These are phyloP conservation scores for Coffea canephora DNA, from an alignment of 257 asterid species.

Conservation along the genomic window DNA sequence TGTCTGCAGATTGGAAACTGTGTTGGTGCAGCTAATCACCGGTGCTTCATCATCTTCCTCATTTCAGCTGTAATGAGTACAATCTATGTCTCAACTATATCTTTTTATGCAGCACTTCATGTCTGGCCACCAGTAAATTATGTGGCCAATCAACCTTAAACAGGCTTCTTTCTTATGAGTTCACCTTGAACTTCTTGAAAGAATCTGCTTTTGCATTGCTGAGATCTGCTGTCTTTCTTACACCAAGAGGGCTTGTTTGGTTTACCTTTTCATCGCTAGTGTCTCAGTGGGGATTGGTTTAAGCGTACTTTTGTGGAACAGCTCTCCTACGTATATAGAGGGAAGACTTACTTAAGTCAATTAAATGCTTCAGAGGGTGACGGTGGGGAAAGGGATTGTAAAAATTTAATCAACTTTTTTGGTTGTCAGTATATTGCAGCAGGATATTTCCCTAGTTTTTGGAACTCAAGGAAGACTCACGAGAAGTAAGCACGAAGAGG, in stretches of 20 bases:
- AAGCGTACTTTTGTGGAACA: conserved; percentile 80
- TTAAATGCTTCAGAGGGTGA: conserved; percentile 51
- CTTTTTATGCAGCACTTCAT: conserved; percentile 51
- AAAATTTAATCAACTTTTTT: conserved; percentile 62
- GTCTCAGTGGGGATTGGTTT: conserved; percentile 72
- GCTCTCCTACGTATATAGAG: conserved; percentile 73
- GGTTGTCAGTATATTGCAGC: conserved; percentile 50
- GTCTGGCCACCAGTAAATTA: conserved; percentile 52
- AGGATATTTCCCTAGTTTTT: conserved; percentile 57
- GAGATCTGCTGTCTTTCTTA: conserved; percentile 57
- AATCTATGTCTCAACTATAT: conserved; percentile 46
- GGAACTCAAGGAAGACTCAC: conserved; percentile 72
- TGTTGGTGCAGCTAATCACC: conserved; percentile 87
- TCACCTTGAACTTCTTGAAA: conserved; percentile 39
- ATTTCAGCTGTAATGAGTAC: conserved; percentile 67
- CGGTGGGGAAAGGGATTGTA: conserved; percentile 53
- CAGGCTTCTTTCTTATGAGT: conserved; percentile 25
- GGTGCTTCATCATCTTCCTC: conserved; percentile 70
- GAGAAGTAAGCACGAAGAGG: conserved; percentile 47
- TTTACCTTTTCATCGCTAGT: conserved; percentile 73
- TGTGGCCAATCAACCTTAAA: conserved; percentile 21
- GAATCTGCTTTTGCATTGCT: conserved; percentile 47
- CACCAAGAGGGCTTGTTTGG: conserved; percentile 71
- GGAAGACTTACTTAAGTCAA: conserved; percentile 80
- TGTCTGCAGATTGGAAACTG: conserved; percentile 87